phyloP scores from a whole-genome alignment of 192 early-diverging fungal genomes.

The Paraglomus occultum region DNA sequence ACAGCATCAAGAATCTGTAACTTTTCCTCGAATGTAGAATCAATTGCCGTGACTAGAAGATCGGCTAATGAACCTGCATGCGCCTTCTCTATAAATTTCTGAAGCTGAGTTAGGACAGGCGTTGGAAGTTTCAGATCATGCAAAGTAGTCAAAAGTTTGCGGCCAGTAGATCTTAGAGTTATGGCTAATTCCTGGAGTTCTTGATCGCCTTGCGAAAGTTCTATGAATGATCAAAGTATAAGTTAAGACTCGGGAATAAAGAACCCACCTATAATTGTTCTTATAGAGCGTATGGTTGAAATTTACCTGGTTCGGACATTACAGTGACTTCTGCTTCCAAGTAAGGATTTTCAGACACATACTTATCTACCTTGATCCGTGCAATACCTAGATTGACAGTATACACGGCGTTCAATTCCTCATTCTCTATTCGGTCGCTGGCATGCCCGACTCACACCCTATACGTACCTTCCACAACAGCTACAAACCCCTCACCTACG shows the following conservation, averaged over 20 bases:
- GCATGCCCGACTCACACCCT: not conserved
- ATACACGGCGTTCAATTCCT: not conserved
- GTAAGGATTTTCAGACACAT: constrained; percentile 46
- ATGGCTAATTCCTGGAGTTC: constrained; percentile 53
- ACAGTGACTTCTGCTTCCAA: constrained; percentile 53
- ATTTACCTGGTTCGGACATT: constrained; percentile 37
- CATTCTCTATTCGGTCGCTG: not conserved
- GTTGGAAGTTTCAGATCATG: constrained; percentile 67
- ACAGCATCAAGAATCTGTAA: constrained; percentile 57
- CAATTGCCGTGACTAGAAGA: constrained; percentile 69
- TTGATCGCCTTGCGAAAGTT: constrained; percentile 48
- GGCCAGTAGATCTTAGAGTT: constrained; percentile 50
- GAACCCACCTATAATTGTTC: too few species aligned
- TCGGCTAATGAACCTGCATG: constrained; percentile 62
- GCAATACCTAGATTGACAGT: constrained; percentile 46
- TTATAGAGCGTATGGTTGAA: not conserved
- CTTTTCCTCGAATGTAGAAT: constrained; percentile 69
- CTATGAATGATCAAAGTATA: constrained; percentile 10
- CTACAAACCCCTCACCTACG: constrained; percentile 57
- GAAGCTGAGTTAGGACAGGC: constrained; percentile 57
- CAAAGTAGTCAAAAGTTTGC: constrained; percentile 49
- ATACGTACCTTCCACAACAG: constrained; percentile 62
- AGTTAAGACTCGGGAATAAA: constrained; percentile 18
- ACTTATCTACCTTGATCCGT: constrained; percentile 55
- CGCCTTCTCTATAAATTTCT: constrained; percentile 60